A percentile compares a stretch with the other conserved stretches of the same genome.
Evolutionary conservation across 2,329 filamentous ascomycete genomes (phyloP).

Genomic region (Lachnellula hyalina): DNA sequence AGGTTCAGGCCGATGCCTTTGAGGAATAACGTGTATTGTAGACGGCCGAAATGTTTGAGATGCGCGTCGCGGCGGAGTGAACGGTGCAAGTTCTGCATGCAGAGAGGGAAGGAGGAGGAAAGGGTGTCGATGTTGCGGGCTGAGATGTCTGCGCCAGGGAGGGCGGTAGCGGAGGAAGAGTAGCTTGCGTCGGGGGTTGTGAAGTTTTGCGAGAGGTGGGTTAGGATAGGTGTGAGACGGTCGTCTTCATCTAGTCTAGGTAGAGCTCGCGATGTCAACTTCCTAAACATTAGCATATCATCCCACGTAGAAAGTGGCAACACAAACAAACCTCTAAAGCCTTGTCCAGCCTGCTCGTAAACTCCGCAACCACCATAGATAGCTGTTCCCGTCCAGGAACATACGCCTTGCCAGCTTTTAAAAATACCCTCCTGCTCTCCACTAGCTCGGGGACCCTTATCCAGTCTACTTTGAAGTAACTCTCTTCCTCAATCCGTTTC

Average conservation of each 20-base stretch:
- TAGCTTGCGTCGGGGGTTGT: conserved; percentile 84
- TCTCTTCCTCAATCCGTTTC: conserved; percentile 65
- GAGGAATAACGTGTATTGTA: conserved; percentile 94
- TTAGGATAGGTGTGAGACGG: conserved; percentile 69
- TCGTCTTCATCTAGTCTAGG: conserved; percentile 95
- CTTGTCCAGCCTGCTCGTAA: conserved; percentile 70
- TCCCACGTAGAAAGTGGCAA: not conserved
- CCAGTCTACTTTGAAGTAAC: conserved; percentile 97
- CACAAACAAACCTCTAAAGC: conserved; percentile 64
- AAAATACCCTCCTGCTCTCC: conserved; percentile 68
- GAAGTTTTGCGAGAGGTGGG: conserved; percentile 92
- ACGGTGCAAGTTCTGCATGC: conserved; percentile 88
- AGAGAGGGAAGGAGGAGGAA: conserved; percentile 78
- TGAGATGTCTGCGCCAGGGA: conserved; percentile 68
- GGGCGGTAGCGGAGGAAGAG: conserved; percentile 56
- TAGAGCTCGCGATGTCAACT: conserved; percentile 85
- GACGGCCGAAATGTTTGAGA: conserved; percentile 84
- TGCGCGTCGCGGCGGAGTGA: conserved; percentile 83
- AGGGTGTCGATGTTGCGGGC: conserved; percentile 76
- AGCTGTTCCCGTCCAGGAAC: conserved; percentile 83
- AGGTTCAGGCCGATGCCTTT: conserved; percentile 90
- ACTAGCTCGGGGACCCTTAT: conserved; percentile 86
- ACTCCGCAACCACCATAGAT: conserved; percentile 86
- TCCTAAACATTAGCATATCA: conserved; percentile 1
- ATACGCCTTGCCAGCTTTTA: conserved; percentile 81